Conservation (phyloP, 2,329 filamentous ascomycete species). For the Colletotrichum truncatum region DNA sequence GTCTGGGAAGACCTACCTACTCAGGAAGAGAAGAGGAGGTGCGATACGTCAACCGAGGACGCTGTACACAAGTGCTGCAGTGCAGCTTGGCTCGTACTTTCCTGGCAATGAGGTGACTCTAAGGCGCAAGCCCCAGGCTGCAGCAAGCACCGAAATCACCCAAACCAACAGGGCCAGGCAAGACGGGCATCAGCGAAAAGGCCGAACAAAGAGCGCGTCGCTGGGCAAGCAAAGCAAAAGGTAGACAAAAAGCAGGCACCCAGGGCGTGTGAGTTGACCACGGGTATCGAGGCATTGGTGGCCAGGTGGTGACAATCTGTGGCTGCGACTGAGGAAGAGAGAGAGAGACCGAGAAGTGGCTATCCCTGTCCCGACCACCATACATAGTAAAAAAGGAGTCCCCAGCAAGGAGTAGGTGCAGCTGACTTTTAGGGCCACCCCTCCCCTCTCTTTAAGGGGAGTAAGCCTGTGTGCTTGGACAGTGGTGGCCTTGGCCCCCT, state of each 20-base stretch:
- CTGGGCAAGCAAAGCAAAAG: too few species aligned
- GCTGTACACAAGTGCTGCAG: neutral
- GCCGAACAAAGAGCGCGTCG: neutral
- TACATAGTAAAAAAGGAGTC: constrained; percentile 16
- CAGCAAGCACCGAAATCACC: constrained; percentile 13
- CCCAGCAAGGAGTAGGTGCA: neutral
- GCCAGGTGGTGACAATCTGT: constrained; percentile 8
- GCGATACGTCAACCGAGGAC: constrained; percentile 7
- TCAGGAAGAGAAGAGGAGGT: neutral
- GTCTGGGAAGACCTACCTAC: neutral
- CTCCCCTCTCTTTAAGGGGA: too few species aligned
- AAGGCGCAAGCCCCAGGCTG: constrained; percentile 12
- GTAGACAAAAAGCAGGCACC: too few species aligned
- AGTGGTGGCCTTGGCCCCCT: neutral
- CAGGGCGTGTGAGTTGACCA: neutral
- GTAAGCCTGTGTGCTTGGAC: neutral
- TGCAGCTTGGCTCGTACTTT: neutral
- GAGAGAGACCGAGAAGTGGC: neutral
- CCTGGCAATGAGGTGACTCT: neutral
- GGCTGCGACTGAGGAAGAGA: neutral
- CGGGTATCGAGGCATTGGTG: constrained; percentile 3
- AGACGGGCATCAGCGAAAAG: neutral
- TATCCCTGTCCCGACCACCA: constrained; percentile 7
- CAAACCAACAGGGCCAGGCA: neutral
- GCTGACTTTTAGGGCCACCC: neutral